phyloP scores from a whole-genome alignment of 140 eudicot genomes.

The Erigeron philadelphicus region DNA sequence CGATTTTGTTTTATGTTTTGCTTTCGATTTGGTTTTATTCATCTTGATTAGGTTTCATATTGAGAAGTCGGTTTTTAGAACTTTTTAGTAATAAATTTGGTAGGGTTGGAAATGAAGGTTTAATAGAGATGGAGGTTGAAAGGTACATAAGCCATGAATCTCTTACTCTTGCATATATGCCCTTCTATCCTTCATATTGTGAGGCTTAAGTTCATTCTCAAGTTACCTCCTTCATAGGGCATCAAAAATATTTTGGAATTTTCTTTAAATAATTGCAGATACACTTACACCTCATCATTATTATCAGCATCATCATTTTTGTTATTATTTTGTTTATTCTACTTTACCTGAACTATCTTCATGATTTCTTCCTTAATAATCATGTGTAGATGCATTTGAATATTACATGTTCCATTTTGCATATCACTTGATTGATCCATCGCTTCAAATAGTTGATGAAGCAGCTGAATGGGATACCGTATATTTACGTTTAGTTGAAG shows the following conservation, averaged over 20 bases:
- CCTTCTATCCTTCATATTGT: slow-evolving; percentile 27
- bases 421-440: no score
- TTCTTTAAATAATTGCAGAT: slow-evolving; percentile 31
- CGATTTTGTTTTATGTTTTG: slow-evolving; percentile 28
- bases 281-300: slow-evolving; percentile 27
- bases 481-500: no score
- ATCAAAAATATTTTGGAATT: slow-evolving; percentile 34
- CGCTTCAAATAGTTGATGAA: no score
- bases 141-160: slow-evolving; percentile 32
- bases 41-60: slow-evolving; percentile 18
- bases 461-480: no score
- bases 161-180: slow-evolving; percentile 26
- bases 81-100: slow-evolving; percentile 34
- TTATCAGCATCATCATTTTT: slow-evolving; percentile 13
- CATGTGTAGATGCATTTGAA: no score
- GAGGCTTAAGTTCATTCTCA: slow-evolving; percentile 46
- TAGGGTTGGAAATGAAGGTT: slow-evolving; percentile 28
- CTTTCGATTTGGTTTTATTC: slow-evolving; percentile 10
- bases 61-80: slow-evolving; percentile 29
- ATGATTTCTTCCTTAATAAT: no score
- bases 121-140: slow-evolving; percentile 32
- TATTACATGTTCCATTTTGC: no score
- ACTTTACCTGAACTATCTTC: no score
- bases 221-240: slow-evolving; percentile 44
- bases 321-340: background rate